Conservation (phyloP, 495 filamentous ascomycete genomes). For the Astrocystis sublimbata region DNA sequence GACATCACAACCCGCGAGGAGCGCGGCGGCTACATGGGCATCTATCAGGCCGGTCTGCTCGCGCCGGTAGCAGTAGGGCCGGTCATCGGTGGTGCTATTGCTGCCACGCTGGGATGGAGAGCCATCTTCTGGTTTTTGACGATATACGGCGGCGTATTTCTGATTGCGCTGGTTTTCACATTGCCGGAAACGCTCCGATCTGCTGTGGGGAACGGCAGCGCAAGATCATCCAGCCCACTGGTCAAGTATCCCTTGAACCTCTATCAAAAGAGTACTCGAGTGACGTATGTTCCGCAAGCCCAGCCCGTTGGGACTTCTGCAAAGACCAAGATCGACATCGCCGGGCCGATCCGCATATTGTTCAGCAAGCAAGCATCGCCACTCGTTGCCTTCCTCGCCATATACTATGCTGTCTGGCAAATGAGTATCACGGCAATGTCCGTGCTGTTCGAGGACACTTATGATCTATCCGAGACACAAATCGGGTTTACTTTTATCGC, state of each 20-base stretch:
- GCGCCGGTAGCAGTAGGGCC: constrained; percentile 54
- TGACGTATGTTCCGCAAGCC: constrained; percentile 21
- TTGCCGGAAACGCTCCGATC: constrained; percentile 59
- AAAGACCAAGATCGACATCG: constrained; percentile 39
- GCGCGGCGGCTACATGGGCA: constrained; percentile 57
- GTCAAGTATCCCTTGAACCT: constrained; percentile 37
- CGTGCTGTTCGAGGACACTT: constrained; percentile 46
- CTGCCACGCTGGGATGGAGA: constrained; percentile 55
- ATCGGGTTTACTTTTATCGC: constrained; percentile 55
- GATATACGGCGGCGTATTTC: constrained; percentile 48
- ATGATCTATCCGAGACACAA: constrained; percentile 47
- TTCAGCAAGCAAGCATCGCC: constrained; percentile 44
- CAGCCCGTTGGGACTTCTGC: constrained; percentile 19
- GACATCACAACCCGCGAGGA: constrained; percentile 56
- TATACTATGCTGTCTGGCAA: constrained; percentile 59
- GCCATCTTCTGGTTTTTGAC: constrained; percentile 60
- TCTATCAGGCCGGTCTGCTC: constrained; percentile 52
- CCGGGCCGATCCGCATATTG: constrained; percentile 49
- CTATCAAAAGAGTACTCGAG: constrained; percentile 36
- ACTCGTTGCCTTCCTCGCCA: constrained; percentile 51
- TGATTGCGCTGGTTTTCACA: constrained; percentile 42
- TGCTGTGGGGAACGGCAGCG: constrained; percentile 54
- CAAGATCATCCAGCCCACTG: constrained; percentile 30
- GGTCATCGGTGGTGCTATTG: constrained; percentile 55
- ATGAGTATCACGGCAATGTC: constrained; percentile 59